Evolutionary conservation across 1,284 basidiomycete species (phyloP), one percentile per base, ranked within the genome.

Genomic region (Fistulinella cinereoalba): DNA sequence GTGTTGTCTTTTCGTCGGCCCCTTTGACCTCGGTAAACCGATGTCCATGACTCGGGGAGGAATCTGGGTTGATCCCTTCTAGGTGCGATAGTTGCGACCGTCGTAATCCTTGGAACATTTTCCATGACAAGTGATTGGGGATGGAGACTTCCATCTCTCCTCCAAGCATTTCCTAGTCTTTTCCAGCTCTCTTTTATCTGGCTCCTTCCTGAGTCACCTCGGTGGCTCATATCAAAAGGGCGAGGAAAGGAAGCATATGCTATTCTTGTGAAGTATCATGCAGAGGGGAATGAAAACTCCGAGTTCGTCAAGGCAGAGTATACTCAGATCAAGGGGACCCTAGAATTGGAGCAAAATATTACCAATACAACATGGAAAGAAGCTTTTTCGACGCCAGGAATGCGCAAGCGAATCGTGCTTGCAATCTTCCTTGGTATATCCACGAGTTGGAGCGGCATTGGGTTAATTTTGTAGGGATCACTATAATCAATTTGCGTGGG

Each of bases 21-120:
- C 21, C 28, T 60, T 23, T 7, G 28, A 40, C 21, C 3, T 56
- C 2, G 56, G 56, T 56, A 22, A 34, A n/a, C n/a, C n/a, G n/a
- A n/a, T n/a, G n/a, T n/a, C n/a, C n/a, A n/a, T n/a, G n/a, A n/a
- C n/a, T n/a, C n/a, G n/a, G 9, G 22, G 22, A 23, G 21, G 16
- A 24, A 15, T 37, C 16, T 24, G 15, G 9, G 10, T 22, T 37
- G 21, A 24, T 23, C n/a, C 36, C 2, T 16, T 15, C 3, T n/a
- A 37, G 36, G 36, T 18, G 36, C 21, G 13, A 24, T 24, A 11
- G 22, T n/a, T 22, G 21, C 36, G 2, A 22, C 36, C 5, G 36
- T 6, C 5, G 12, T 23, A 3, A 23, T 24, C 13, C 22, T 37
- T 15, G 12, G 36, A 22, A 37, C 36, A 24, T 37, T 37, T 37